phyloP scores from a whole-genome alignment of 257 asterid species.

The Solanum pinnatisectum region DNA sequence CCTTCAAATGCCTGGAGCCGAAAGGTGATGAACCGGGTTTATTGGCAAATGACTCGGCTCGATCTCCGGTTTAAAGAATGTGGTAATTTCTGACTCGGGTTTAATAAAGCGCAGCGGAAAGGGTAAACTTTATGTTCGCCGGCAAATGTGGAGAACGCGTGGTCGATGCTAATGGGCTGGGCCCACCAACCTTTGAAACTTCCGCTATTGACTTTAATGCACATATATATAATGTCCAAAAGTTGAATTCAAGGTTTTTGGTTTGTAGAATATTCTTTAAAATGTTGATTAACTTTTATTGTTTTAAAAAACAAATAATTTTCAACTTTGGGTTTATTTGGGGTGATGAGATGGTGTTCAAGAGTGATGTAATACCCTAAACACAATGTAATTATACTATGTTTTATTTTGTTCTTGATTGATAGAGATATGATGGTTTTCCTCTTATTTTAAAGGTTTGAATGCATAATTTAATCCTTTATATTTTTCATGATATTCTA shows the following conservation, averaged over 20 bases:
- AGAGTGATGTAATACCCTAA: not conserved
- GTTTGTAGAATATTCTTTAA: not conserved
- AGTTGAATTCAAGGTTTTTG: not conserved
- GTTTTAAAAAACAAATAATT: not conserved
- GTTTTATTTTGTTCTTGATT: not conserved
- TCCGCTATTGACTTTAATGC: not conserved
- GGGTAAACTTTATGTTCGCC: not conserved
- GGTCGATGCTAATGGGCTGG: not conserved
- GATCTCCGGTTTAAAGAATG: slow-evolving; percentile 27
- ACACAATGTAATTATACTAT: not conserved
- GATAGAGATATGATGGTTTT: not conserved
- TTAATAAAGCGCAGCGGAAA: not conserved
- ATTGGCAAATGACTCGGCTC: slow-evolving; percentile 14
- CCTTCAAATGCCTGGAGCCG: slow-evolving; percentile 66
- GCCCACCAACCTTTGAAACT: not conserved
- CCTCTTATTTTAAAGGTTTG: not conserved
- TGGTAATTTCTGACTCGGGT: not conserved
- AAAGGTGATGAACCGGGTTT: slow-evolving; percentile 45
- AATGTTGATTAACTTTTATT: not conserved
- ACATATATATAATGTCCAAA: not conserved
- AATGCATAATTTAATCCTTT: no score
- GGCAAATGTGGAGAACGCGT: not conserved
- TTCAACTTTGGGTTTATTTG: not conserved
- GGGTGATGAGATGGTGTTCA: not conserved
- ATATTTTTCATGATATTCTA: no score